Conservation (phyloP, 805 yeast genomes). For the Cyberlindnera mycetangii region DNA sequence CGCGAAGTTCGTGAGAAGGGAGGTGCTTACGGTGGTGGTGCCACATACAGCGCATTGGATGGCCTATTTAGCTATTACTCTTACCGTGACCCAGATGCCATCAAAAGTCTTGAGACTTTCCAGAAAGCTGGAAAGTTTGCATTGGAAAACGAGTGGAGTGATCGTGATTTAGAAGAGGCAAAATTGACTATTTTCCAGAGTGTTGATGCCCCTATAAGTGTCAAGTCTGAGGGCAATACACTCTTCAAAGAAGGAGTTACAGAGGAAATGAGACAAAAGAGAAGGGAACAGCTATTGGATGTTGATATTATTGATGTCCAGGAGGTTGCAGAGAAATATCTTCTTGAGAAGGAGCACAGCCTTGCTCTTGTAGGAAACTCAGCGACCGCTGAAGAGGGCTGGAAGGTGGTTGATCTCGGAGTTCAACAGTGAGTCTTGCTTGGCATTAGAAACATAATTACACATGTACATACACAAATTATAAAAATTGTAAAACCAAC, state of each 20-base stretch:
- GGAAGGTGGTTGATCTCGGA: slow-evolving; percentile 24
- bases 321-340: slow-evolving; percentile 65
- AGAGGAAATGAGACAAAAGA: slow-evolving; percentile 72
- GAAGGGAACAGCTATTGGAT: slow-evolving; percentile 73
- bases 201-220: slow-evolving; percentile 85
- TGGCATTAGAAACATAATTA: too few species aligned
- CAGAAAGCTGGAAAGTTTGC: slow-evolving; percentile 49
- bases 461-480: background rate
- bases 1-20: slow-evolving; percentile 91
- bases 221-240: slow-evolving; percentile 71
- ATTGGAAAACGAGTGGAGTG: slow-evolving; percentile 48
- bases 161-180: slow-evolving; percentile 77
- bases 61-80: slow-evolving; percentile 84
- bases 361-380: slow-evolving; percentile 45
- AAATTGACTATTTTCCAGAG: slow-evolving; percentile 88
- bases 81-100: slow-evolving; percentile 90
- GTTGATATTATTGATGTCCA: slow-evolving; percentile 61
- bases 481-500: too few species aligned
- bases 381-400: slow-evolving; percentile 13
- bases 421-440: slow-evolving; percentile 11
- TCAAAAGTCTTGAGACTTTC: slow-evolving; percentile 63
- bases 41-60: slow-evolving; percentile 73
- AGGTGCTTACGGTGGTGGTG: slow-evolving; percentile 98
- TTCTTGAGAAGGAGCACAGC: slow-evolving; percentile 33
- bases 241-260: slow-evolving; percentile 67